Conservation (phyloP, 495 filamentous ascomycete genomes). For the Platismatia glauca region DNA sequence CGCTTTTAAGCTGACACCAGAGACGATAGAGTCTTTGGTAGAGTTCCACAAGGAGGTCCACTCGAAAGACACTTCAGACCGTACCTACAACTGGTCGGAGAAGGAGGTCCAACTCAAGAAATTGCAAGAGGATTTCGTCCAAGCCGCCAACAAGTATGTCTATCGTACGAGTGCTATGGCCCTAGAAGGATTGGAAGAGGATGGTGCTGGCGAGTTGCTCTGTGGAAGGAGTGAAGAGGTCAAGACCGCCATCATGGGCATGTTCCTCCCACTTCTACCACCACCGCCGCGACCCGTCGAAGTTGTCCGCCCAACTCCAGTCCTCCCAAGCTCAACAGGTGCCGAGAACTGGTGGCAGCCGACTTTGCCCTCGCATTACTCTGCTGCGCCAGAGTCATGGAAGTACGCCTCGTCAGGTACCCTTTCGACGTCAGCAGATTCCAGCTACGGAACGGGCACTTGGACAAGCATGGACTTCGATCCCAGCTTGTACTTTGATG, state of each 20-base stretch:
- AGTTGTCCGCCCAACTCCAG: conserved; percentile 71
- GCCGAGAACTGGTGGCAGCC: conserved; percentile 72
- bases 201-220: conserved; percentile 88
- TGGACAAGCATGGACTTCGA: conserved; percentile 63
- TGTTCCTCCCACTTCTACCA: conserved; percentile 84
- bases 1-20: conserved; percentile 95
- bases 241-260: conserved; percentile 72
- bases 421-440: conserved; percentile 62
- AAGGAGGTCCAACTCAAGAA: conserved; percentile 96
- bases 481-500: conserved; percentile 11
- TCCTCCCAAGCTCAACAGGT: conserved; percentile 80
- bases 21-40: conserved; percentile 89
- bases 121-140: conserved; percentile 93
- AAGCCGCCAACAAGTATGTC: conserved; percentile 95
- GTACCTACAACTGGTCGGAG: conserved; percentile 92
- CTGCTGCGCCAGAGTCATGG: conserved; percentile 81
- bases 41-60: conserved; percentile 97
- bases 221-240: conserved; percentile 90
- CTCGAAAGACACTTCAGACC: conserved; percentile 80
- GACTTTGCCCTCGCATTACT: conserved; percentile 41
- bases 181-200: conserved; percentile 93
- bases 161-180: conserved; percentile 84
- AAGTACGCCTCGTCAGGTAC: conserved; percentile 85
- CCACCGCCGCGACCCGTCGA: conserved; percentile 91
- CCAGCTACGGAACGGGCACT: conserved; percentile 48